Percentiles rank a stretch among this genome's conserved stretches.
Conservation (phyloP, 2,329 filamentous ascomycete genomes). For the Fusarium continuum region DNA sequence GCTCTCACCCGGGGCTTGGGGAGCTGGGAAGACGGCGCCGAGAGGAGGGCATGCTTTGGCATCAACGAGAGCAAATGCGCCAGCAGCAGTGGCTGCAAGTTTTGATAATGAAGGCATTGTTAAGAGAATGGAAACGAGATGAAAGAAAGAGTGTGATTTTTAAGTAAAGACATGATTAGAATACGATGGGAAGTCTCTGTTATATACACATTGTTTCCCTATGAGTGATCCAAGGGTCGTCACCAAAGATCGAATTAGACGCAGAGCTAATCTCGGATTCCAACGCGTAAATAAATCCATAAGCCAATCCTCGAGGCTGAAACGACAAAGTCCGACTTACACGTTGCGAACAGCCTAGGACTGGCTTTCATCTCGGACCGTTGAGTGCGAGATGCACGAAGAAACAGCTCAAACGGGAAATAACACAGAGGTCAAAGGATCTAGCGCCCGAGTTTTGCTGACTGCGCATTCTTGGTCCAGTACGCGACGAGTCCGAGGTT, state of each 20-base stretch:
- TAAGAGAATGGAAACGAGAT: background rate
- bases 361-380: conserved; percentile 23
- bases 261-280: background rate
- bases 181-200: background rate
- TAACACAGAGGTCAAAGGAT: background rate
- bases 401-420: background rate
- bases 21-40: conserved; percentile 53
- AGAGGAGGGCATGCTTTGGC: conserved; percentile 54
- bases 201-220: conserved; percentile 36
- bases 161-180: background rate
- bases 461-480: background rate
- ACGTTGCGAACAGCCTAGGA: background rate
- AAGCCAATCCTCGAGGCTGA: background rate
- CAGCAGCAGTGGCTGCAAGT: conserved; percentile 22
- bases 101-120: conserved; percentile 33
- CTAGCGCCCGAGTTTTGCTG: background rate
- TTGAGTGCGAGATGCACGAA: conserved; percentile 18
- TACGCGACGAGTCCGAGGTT: too few species aligned
- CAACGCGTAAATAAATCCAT: background rate
- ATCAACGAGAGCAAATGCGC: conserved; percentile 29
- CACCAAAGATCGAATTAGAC: background rate
- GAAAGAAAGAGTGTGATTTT: background rate
- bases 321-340: background rate
- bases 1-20: conserved; percentile 47
- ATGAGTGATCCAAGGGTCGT: background rate